Base-by-base conservation (phyloP, 23 red algal genomes). In the Gracilariopsis chorda region DNA sequence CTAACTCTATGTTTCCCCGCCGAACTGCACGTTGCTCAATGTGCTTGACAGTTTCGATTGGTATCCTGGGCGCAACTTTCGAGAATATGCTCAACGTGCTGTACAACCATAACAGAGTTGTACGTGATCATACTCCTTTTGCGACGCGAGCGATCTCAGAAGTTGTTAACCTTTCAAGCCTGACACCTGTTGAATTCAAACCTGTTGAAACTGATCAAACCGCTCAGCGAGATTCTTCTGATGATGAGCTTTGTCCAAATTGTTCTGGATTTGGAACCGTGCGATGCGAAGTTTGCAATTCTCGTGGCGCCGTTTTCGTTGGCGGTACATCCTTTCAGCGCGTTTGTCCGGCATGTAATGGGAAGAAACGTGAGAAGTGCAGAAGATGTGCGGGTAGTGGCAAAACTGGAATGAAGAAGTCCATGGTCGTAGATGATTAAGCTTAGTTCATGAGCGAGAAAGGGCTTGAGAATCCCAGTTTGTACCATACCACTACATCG, bases 31-130 rank as follows among this genome's bases (percentile, higher is more conserved):
- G 51, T n/a, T 55, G 13, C 51, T 55, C 51, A 55, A 55, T n/a
- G 17, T 55, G 6, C n/a, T 37, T 78, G 35, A 27, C 5, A 81
- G 77, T 81, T 12, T 81, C 77, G 17, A 41, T 81, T 5, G 77
- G 77, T 42, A 81, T 81, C 59, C 77, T 81, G 21, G 77, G 44
- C 51, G 77, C 77, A 47, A 81, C 77, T 30, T 81, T 81, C 40
- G 77, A 81, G 41, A 81, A 81, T 19, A 81, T 81, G 77, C 77
- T 81, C 25, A 81, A 81, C 40, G 77, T 81, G 11, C 23, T 81
- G 17, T 34, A 81, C 25, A 81, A 61, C 28, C n/a, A 51, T 33
- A 56, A 51, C 46, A 37, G 77, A 59, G 14, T 36, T 24, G 77
- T 81, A 81, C 28, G 77, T 39, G 6, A 81, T 32, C 32, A 25